Evolutionary conservation across 2,329 filamentous ascomycete genomes (phyloP).

Genomic region (Zymoseptoria tritici): DNA sequence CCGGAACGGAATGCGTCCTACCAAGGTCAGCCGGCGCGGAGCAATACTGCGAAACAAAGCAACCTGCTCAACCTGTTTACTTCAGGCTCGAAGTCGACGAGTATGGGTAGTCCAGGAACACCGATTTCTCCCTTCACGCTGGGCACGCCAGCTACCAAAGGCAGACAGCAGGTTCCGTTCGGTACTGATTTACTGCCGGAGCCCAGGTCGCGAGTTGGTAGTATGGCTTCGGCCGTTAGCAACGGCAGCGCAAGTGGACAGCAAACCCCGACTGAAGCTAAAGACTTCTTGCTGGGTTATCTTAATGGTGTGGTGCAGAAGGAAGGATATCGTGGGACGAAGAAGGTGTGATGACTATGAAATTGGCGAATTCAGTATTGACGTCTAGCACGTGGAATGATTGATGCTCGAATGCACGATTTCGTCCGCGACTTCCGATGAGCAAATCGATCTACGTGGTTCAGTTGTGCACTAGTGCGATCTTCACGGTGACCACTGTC

Average conservation of each 20-base stretch:
- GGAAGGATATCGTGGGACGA: constrained; percentile 17
- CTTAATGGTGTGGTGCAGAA: constrained; percentile 31
- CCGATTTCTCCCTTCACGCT: constrained; percentile 28
- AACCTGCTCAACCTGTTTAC: constrained; percentile 26
- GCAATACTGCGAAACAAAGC: constrained; percentile 16
- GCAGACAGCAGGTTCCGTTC: background rate
- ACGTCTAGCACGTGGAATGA: background rate
- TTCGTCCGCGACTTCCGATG: background rate
- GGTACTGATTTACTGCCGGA: constrained; percentile 9
- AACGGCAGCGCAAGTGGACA: constrained; percentile 16
- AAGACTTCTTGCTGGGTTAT: constrained; percentile 30
- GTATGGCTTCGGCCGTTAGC: constrained; percentile 16
- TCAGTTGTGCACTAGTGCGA: background rate
- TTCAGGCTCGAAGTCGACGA: constrained; percentile 5
- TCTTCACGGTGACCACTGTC: background rate
- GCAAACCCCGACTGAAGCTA: constrained; percentile 22
- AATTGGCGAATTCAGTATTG: background rate
- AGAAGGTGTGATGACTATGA: background rate
- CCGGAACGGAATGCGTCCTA: constrained; percentile 15
- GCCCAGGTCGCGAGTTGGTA: constrained; percentile 18
- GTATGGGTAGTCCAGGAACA: constrained; percentile 20
- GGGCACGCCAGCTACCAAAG: constrained; percentile 19
- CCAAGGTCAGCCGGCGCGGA: constrained; percentile 1
- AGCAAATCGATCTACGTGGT: background rate
- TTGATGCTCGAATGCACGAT: background rate